phyloP scores from a whole-genome alignment of 139 green algal genomes.

The Gonium pectorale region DNA sequence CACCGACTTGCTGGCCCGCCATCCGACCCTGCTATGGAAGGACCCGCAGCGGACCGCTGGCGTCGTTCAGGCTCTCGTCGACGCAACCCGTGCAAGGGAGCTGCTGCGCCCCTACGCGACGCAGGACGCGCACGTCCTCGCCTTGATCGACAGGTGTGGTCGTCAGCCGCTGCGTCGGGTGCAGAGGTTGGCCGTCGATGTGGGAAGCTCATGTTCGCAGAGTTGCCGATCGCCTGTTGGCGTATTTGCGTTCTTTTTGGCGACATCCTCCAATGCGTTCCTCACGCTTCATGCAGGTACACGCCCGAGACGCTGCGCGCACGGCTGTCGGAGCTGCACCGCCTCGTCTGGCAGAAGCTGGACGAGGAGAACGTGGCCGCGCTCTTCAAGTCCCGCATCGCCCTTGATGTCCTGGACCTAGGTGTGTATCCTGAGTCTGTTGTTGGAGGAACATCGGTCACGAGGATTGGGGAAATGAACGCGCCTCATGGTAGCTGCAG shows the following conservation, averaged over 20 bases:
- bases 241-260: too few relatives aligned
- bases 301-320: constrained; percentile 32
- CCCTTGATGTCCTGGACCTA: constrained; percentile 38
- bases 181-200: too few relatives aligned
- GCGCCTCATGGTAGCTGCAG: too few relatives aligned
- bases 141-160: constrained; percentile 13
- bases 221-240: too few relatives aligned
- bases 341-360: constrained; percentile 36
- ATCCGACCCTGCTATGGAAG: constrained; percentile 6
- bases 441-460: too few relatives aligned
- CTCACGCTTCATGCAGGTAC: constrained; percentile 27
- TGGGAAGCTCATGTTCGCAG: too few relatives aligned
- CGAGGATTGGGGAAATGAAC: too few relatives aligned
- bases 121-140: constrained; percentile 20
- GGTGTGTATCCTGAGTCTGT: too few relatives aligned
- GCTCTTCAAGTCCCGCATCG: neutral
- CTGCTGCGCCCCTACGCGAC: neutral
- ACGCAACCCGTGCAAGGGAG: constrained; percentile 12
- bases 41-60: neutral
- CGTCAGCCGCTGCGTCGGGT: too few relatives aligned
- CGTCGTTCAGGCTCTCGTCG: constrained; percentile 9
- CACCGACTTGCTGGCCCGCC: neutral
- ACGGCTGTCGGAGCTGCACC: constrained; percentile 21
- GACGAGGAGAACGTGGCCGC: constrained; percentile 4
- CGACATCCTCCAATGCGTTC: too few relatives aligned